Base-by-base conservation (phyloP, 2,329 filamentous ascomycete genomes). In the Cladophialophora carrionii region DNA sequence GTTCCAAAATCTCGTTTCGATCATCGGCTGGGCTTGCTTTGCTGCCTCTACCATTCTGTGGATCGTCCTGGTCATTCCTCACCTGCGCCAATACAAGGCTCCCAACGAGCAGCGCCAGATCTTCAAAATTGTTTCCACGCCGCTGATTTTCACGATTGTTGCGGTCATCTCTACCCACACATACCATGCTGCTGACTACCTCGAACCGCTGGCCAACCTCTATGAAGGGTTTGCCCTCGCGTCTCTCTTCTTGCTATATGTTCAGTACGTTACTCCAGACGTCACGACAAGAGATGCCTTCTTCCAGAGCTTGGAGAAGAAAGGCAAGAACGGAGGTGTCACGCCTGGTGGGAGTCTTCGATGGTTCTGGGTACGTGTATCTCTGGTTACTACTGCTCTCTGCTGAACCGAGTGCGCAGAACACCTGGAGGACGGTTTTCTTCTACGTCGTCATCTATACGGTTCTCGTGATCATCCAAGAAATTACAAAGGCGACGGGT, bases 371-470 rank as follows among this genome's bases (percentile, higher is more conserved):
- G 87, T 92, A 65, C 83, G 92, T 43, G 22, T 6, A 2, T 12
- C 46, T 9, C 41, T 37, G 20, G 1, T 29, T 26, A 7, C 3
- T 31, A 4, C 10, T 51, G 9, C 9, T 9, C 2, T 26, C 41
- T 14, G 17, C 31, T 49, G 24, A 49, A 20, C 20, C 4, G 4
- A 20, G 5, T 29, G 2, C n/a, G 8, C 49, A 66, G 55, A 37
- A 26, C 24, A 17, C 46, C 70, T 95, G 89, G 89, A 83, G 89
- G 53, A 88, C 88, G 59, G 84, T 95, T 61, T 95, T 92, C 77
- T 90, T 95, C 73, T 95, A 94, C 78, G 92, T 90, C 78, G 87
- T 92, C 72, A 85, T 93, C 68, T 86, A 90, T 53, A 88, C 93
- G 14, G 78, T 88, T 72, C 90, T 92, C 83, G 94, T 91, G 31